Percentiles rank a stretch among this genome's conserved stretches.
Conservation (phyloP, 352 stramenopile species). For the Plasmopara muralis region DNA sequence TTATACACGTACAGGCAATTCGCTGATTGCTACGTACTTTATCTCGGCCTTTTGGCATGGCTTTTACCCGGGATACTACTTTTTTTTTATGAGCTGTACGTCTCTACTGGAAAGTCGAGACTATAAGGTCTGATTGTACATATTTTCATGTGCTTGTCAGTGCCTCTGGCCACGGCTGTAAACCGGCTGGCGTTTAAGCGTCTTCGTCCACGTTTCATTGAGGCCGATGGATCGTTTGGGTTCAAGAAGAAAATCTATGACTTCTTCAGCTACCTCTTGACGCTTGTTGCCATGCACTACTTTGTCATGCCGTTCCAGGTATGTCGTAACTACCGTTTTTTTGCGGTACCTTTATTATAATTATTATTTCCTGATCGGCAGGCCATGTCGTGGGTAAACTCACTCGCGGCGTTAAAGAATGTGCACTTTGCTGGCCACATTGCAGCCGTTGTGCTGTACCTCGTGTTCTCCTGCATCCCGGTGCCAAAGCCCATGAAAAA, state of each 20-base stretch:
- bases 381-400: slow-evolving; percentile 60
- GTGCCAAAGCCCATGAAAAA: slow-evolving; percentile 51
- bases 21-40: slow-evolving; percentile 90
- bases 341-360: not conserved
- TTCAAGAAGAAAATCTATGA: slow-evolving; percentile 61
- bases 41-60: slow-evolving; percentile 96
- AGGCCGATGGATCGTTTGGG: slow-evolving; percentile 44
- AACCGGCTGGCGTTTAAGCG: slow-evolving; percentile 47
- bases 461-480: slow-evolving; percentile 62
- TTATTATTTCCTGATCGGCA: not conserved
- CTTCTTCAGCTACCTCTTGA: slow-evolving; percentile 38
- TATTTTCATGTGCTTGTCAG: slow-evolving; percentile 2
- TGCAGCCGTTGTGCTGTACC: slow-evolving; percentile 49
- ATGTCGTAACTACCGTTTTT: not conserved
- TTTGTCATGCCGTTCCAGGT: slow-evolving; percentile 68
- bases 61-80: slow-evolving; percentile 98
- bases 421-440: slow-evolving; percentile 70
- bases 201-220: slow-evolving; percentile 43
- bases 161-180: slow-evolving; percentile 59
- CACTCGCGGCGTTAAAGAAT: slow-evolving; percentile 53
- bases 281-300: slow-evolving; percentile 53
- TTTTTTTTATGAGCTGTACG: slow-evolving; percentile 77
- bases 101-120: too few relatives aligned
- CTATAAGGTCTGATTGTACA: too few relatives aligned
- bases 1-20: slow-evolving; percentile 94